Evolutionary conservation across 2,329 filamentous ascomycete species (phyloP).

Genomic region (Trichoderma sp.): DNA sequence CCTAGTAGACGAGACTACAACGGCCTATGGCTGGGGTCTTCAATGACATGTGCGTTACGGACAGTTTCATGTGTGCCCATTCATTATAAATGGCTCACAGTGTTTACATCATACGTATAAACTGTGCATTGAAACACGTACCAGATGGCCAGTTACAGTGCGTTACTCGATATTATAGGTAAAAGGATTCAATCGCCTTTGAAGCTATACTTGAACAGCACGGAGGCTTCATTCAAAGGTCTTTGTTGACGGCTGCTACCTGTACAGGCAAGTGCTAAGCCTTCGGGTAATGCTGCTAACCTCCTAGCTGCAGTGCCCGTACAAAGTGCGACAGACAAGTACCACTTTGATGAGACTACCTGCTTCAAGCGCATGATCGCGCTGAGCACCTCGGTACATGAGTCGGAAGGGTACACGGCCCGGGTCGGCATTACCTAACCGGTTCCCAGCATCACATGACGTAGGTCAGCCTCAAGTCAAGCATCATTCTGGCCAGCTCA

Average conservation of each 20-base stretch:
- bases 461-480: conserved; percentile 7
- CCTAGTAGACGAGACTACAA: not conserved
- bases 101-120: too few species aligned
- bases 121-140: too few species aligned
- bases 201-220: not conserved
- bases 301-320: not conserved
- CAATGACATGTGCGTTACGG: not conserved
- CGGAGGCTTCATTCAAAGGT: not conserved
- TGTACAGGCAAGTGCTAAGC: not conserved
- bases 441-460: conserved; percentile 8
- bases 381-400: not conserved
- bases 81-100: not conserved
- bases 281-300: not conserved
- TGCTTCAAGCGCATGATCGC: not conserved
- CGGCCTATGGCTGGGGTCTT: not conserved
- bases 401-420: not conserved
- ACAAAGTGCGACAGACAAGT: not conserved
- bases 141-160: too few species aligned
- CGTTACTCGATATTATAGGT: not conserved
- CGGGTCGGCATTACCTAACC: not conserved
- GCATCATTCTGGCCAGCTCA: conserved; percentile 15
- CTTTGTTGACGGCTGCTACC: not conserved
- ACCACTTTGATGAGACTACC: not conserved
- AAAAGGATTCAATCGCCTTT: not conserved
- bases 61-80: not conserved